Base-by-base conservation (phyloP, 2,329 filamentous ascomycete genomes). In the Scedosporium dehoogii region DNA sequence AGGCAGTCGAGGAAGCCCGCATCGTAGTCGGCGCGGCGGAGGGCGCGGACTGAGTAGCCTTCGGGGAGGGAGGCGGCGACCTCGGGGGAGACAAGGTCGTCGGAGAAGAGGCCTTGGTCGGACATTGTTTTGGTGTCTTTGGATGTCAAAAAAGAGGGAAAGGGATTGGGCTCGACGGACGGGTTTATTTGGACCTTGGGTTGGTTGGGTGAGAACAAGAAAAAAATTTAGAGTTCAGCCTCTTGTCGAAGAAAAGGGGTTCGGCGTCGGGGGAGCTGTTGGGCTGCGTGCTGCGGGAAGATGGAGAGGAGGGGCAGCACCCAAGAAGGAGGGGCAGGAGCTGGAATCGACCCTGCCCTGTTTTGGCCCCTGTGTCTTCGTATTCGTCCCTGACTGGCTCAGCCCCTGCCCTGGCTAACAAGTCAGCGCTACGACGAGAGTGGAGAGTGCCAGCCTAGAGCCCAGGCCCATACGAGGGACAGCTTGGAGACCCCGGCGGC, bases 1-100 rank as follows among this genome's bases (percentile, higher is more conserved):
- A 99, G 80, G 64, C 94, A 93, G 71, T 96, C 91, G 68, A 99
- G 86, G 75, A 96, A 97, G 66, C 92, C 92, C 41, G 81, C 82
- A 63, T 83, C 78, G 76, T 88, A 96, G 77, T 99, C 94, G 69
- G 81, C 82, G 68, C 85, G 85, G 69, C 88, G 85, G 59, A 97
- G 81, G 0, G 93, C 86, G 27, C 94, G 91, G 71, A 96, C 84
- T 29, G 81, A 85, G 80, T 97, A 97, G 69, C 89, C 88, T 68
- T 87, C 79, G 53, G 94, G 93, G 0, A 97, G 86, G 18, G 80
- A 81, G 48, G 86, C 79, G 64, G 85, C 77, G 68, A 97, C 89
- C 61, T 84, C 79, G 21, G 90, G 85, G 25, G 91, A 91, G 74
- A 97, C 87, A 70, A 97, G 87, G 65, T 85, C 77, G 66, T 83